Evolutionary conservation across 1,284 basidiomycete genomes (phyloP), one percentile per base, ranked within the genome.

Genomic region (Rhodotorula sp.): DNA sequence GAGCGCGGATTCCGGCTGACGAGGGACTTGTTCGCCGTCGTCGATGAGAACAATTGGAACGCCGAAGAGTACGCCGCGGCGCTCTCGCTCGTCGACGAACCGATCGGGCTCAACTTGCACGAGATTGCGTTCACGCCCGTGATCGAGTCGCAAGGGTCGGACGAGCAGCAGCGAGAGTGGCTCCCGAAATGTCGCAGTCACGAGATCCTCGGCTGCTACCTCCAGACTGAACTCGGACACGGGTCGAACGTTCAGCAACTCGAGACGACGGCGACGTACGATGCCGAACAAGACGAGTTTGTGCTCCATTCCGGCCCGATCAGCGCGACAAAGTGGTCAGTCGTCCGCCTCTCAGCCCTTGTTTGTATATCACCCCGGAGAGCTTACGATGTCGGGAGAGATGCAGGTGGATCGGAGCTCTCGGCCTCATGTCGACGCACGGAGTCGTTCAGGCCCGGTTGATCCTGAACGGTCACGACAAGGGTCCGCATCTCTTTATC

Each of bases 271-370:
- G 90, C 90, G 8, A 91, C 89, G 0, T 93, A 88, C 80, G 83
- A 90, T 48, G 85, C 87, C 0, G 84, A 85, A n/a, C 87, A 86
- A 0, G 83, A 86, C 70, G 87, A 90, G 77, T 92, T 92, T 75
- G 87, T 90, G 67, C 87, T 93, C 49, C 85, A 92, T 79, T 90
- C 89, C 0, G 91, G 91, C 0, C 89, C 88, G 0, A 78, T 91
- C 59, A 91, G 90, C 3, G 89, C 89, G 65, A 87, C 85, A 67
- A 93, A 93, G 79, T 93, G 91, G 91, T 92, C 90, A 90, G 86
- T 89, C 29, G 5, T 3, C 51, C 34, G n/a, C 18, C 18, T 12
- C 62, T 54, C 2, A 43, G 39, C 39, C 39, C 39, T 43, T 43
- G 43, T 23, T 7, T 43, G 39, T 43, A 43, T 14, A 43, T 43